Percentiles rank a stretch among this genome's conserved stretches.
Conservation (phyloP, 1,139 yeast species). For the Pichia cactophila region DNA sequence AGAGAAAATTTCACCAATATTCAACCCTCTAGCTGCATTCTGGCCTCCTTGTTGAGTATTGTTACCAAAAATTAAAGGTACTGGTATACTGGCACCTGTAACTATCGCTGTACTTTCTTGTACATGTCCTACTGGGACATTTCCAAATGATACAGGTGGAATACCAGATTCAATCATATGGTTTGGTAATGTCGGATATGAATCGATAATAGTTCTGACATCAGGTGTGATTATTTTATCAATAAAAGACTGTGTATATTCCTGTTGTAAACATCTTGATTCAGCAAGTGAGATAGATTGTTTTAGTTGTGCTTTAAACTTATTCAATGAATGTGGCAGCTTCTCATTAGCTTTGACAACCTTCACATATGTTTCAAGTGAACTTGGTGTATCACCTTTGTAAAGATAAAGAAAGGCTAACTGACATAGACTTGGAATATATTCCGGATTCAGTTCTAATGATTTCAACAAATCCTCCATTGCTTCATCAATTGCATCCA, state of each 20-base stretch:
- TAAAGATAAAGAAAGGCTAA: slow-evolving; percentile 29
- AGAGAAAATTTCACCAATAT: not conserved
- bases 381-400: slow-evolving; percentile 29
- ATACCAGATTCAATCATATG: slow-evolving; percentile 13
- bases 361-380: slow-evolving; percentile 29
- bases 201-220: slow-evolving; percentile 18
- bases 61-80: slow-evolving; percentile 3
- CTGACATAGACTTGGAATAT: slow-evolving; percentile 32
- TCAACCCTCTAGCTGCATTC: not conserved
- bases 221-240: slow-evolving; percentile 22
- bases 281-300: slow-evolving; percentile 25
- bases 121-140: slow-evolving; percentile 9
- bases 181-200: slow-evolving; percentile 18
- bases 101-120: not conserved
- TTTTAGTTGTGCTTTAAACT: slow-evolving; percentile 23
- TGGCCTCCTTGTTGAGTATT: not conserved
- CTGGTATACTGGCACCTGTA: slow-evolving; percentile 10
- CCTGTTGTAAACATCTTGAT: slow-evolving; percentile 26
- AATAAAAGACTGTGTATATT: slow-evolving; percentile 25
- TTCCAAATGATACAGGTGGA: slow-evolving; percentile 14
- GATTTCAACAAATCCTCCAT: slow-evolving; percentile 29
- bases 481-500: slow-evolving; percentile 30
- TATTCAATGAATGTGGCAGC: slow-evolving; percentile 19
- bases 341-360: slow-evolving; percentile 25
- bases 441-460: slow-evolving; percentile 26